These are phyloP conservation scores for Pontederia paniculata DNA, from an alignment of 176 grass and related monocot species.

Conservation along the genomic window DNA sequence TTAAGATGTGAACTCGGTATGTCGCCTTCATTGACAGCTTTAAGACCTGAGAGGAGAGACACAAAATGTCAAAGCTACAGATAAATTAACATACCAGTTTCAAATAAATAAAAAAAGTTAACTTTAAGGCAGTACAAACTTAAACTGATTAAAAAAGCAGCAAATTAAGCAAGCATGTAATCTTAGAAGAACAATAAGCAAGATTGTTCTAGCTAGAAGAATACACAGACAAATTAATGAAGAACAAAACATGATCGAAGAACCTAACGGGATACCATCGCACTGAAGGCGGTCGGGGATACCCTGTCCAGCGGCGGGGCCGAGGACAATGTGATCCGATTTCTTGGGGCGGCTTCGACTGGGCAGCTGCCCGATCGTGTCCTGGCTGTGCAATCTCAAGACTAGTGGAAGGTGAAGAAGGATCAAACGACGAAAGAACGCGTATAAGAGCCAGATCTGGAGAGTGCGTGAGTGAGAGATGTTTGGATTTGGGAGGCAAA, in stretches of 20 bases:
- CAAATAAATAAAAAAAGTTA: neutral
- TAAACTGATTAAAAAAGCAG: no score
- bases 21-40: conserved; percentile 40
- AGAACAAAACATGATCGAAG: neutral
- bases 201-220: neutral
- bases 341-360: conserved; percentile 18
- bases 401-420: conserved; percentile 27
- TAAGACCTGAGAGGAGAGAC: conserved; percentile 36
- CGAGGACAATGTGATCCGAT: conserved; percentile 37
- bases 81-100: no score
- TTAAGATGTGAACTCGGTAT: conserved; percentile 17
- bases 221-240: no score
- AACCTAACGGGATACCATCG: conserved; percentile 22
- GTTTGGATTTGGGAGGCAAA: neutral
- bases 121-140: neutral
- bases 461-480: neutral
- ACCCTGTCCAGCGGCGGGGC: conserved; percentile 52
- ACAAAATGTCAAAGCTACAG: no score
- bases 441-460: neutral
- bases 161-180: no score
- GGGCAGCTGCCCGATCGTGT: conserved; percentile 19
- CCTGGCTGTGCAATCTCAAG: conserved; percentile 33
- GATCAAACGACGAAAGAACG: neutral
- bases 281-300: conserved; percentile 59
- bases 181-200: neutral